phyloP scores from a whole-genome alignment of 148 eudicot genomes.

The Rhododendron molle region DNA sequence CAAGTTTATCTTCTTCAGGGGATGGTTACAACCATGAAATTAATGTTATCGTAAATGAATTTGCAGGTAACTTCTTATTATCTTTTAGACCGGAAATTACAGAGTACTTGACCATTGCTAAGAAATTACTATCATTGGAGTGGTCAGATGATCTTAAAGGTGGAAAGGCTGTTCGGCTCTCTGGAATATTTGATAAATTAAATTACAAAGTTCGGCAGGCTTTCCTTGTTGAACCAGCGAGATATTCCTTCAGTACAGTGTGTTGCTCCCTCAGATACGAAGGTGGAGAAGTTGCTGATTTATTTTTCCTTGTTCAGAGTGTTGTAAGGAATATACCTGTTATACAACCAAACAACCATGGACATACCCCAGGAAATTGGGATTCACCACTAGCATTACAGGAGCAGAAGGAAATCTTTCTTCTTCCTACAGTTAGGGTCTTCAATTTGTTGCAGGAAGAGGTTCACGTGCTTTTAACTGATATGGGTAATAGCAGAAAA shows the following conservation, averaged over 20 bases:
- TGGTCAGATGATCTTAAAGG: constrained; percentile 88
- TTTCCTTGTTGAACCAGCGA: constrained; percentile 48
- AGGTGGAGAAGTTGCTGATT: constrained; percentile 38
- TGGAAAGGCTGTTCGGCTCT: constrained; percentile 75
- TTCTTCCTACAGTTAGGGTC: constrained; percentile 84
- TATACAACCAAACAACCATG: constrained; percentile 46
- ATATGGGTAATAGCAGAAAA: constrained; percentile 48
- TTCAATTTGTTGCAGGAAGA: constrained; percentile 71
- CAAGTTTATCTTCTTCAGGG: constrained; percentile 5
- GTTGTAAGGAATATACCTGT: constrained; percentile 66
- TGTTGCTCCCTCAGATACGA: constrained; percentile 57
- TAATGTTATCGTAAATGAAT: constrained; percentile 15
- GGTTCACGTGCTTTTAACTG: constrained; percentile 67
- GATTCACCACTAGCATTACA: constrained; percentile 57
- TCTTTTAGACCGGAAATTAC: constrained; percentile 75
- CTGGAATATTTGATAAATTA: constrained; percentile 85
- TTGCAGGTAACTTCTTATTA: constrained; percentile 83
- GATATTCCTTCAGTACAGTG: constrained; percentile 59
- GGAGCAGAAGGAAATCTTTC: constrained; percentile 84
- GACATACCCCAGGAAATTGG: constrained; percentile 34
- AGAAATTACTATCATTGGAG: constrained; percentile 43
- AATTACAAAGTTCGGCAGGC: constrained; percentile 80
- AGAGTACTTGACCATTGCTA: constrained; percentile 20
- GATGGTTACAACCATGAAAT: background rate
- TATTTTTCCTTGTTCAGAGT: constrained; percentile 83